phyloP scores from a whole-genome alignment of 805 yeast genomes.

The Candida caryicola region DNA sequence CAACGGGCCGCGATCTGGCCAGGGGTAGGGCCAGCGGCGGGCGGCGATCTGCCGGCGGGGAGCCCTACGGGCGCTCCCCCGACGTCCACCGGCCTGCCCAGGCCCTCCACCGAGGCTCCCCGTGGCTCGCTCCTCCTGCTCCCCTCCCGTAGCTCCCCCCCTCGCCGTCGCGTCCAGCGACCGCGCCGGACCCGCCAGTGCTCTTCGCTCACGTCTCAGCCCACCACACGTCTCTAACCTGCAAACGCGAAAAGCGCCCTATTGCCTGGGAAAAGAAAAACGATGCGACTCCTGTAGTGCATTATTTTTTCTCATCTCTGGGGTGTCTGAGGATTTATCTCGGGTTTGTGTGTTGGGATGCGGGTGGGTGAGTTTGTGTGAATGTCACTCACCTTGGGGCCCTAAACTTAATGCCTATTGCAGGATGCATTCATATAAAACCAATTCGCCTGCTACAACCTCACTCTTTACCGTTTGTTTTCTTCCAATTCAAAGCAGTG shows the following conservation, averaged over 20 bases:
- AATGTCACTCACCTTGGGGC: not conserved
- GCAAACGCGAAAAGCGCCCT: constrained; percentile 2
- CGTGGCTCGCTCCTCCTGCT: not conserved
- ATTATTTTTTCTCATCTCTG: not conserved
- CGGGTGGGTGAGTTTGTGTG: not conserved
- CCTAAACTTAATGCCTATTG: not conserved
- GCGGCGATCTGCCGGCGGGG: constrained; percentile 2
- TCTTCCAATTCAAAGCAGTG: not conserved
- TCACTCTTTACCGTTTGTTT: not conserved
- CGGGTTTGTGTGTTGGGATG: not conserved
- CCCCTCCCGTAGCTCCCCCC: not conserved
- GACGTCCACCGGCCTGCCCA: too few species aligned
- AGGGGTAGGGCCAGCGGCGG: not conserved
- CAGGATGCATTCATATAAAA: constrained; percentile 6
- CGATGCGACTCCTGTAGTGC: not conserved
- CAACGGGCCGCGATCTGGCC: not conserved
- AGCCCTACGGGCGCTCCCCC: too few species aligned
- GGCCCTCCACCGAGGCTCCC: not conserved
- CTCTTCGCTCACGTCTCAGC: not conserved
- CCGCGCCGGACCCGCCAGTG: too few species aligned
- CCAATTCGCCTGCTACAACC: constrained; percentile 3
- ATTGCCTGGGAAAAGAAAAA: constrained; percentile 4
- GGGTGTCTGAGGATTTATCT: constrained; percentile 1
- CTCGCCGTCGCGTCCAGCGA: constrained; percentile 1
- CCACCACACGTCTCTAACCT: not conserved